Conservation (phyloP, 2,329 filamentous ascomycete species). For the Pyrenochaeta sp. region DNA sequence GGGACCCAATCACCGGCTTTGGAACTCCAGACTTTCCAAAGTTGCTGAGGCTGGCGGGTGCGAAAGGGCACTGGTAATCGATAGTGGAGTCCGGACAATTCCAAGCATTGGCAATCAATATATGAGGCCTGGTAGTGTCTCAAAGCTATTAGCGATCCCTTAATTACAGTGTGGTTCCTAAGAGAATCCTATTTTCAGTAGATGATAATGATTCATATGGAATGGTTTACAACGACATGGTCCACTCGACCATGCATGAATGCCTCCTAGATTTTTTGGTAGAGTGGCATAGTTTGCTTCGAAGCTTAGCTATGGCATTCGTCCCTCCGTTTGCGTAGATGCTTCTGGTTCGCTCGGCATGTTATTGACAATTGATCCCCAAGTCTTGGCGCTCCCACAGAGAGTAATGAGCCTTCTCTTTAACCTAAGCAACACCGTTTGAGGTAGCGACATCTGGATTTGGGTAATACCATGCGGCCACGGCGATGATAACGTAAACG, state of each 20-base stretch:
- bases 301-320: no score
- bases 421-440: constrained; percentile 30
- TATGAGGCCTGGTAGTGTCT: neutral
- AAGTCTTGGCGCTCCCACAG: no score
- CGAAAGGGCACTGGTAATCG: constrained; percentile 13
- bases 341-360: no score
- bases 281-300: no score
- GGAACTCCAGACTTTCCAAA: constrained; percentile 44
- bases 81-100: constrained; percentile 2
- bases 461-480: constrained; percentile 70
- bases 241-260: no score
- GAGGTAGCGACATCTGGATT: constrained; percentile 53
- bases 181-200: neutral
- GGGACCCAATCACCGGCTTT: constrained; percentile 51
- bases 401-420: no score
- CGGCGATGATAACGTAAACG: constrained; percentile 69
- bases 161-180: neutral
- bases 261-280: no score
- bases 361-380: no score
- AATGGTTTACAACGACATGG: neutral
- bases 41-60: constrained; percentile 35
- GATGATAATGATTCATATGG: neutral
- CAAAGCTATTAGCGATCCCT: neutral
- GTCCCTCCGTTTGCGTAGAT: no score
- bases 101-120: neutral